Evolutionary conservation across 805 yeast genomes (phyloP).

Genomic region (Candida coleopterorum): DNA sequence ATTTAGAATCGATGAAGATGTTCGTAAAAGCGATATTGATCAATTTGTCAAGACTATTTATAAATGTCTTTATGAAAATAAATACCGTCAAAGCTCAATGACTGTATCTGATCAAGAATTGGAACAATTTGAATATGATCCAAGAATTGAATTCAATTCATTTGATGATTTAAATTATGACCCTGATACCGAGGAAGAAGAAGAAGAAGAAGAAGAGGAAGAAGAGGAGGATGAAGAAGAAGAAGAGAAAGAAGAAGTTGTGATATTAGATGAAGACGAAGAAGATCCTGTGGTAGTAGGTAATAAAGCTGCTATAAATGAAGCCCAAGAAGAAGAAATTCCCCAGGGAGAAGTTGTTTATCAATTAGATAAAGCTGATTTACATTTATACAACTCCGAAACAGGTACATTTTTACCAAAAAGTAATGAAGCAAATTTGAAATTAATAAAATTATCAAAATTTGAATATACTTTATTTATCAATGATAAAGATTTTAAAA

Average conservation of each 20-base stretch:
- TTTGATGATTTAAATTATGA: conserved; percentile 21
- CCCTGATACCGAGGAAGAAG: conserved; percentile 19
- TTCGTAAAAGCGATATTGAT: conserved; percentile 52
- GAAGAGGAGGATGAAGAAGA: conserved; percentile 19
- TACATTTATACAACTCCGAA: conserved; percentile 55
- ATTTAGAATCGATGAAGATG: conserved; percentile 62
- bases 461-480: conserved; percentile 55
- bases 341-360: conserved; percentile 16
- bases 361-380: conserved; percentile 25
- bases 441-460: conserved; percentile 34
- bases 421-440: conserved; percentile 26
- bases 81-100: conserved; percentile 52
- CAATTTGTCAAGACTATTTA: conserved; percentile 57
- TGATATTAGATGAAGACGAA: too few species aligned
- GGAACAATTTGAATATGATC: conserved; percentile 48
- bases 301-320: too few species aligned
- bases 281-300: too few species aligned
- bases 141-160: conserved; percentile 17
- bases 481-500: conserved; percentile 5
- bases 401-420: conserved; percentile 45
- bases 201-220: conserved; percentile 20
- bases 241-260: conserved; percentile 20
- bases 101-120: conserved; percentile 45
- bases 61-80: conserved; percentile 72
- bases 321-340: conserved; percentile 13